Conservation (phyloP, 2,329 filamentous ascomycete genomes). For the Didymella glomerata region DNA sequence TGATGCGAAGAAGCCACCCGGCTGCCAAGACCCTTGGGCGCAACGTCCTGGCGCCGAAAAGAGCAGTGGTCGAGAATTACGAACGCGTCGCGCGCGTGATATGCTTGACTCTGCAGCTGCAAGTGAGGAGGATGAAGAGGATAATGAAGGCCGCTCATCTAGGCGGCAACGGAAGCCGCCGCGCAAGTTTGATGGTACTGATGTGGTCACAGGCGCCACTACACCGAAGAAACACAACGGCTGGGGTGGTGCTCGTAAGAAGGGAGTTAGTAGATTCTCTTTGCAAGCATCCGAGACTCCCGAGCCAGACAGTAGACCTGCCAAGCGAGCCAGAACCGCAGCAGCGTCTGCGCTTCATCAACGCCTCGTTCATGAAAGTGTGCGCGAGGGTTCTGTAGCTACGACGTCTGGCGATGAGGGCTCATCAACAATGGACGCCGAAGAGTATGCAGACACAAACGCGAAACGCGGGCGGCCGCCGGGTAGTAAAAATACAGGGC, state of each 20-base stretch:
- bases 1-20: slow-evolving; percentile 59
- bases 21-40: slow-evolving; percentile 65
- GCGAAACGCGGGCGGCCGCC: slow-evolving; percentile 50
- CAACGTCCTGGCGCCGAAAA: slow-evolving; percentile 59
- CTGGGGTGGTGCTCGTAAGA: slow-evolving; percentile 51
- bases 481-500: slow-evolving; percentile 58
- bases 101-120: slow-evolving; percentile 49
- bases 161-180: slow-evolving; percentile 49
- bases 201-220: slow-evolving; percentile 41
- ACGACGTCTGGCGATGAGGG: slow-evolving; percentile 50
- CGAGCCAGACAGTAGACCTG: slow-evolving; percentile 44
- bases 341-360: slow-evolving; percentile 48
- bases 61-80: slow-evolving; percentile 57
- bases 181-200: slow-evolving; percentile 46
- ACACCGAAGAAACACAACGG: slow-evolving; percentile 48
- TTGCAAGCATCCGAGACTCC: slow-evolving; percentile 46
- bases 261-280: slow-evolving; percentile 47
- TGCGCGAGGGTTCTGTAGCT: slow-evolving; percentile 54
- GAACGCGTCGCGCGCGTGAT: slow-evolving; percentile 54
- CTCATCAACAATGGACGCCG: slow-evolving; percentile 43
- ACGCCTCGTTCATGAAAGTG: slow-evolving; percentile 55
- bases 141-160: slow-evolving; percentile 40
- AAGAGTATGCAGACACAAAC: slow-evolving; percentile 35
- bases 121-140: slow-evolving; percentile 52
- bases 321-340: slow-evolving; percentile 40